Evolutionary conservation across 805 yeast genomes (phyloP).

Genomic region (Cyberlindnera amylophila): DNA sequence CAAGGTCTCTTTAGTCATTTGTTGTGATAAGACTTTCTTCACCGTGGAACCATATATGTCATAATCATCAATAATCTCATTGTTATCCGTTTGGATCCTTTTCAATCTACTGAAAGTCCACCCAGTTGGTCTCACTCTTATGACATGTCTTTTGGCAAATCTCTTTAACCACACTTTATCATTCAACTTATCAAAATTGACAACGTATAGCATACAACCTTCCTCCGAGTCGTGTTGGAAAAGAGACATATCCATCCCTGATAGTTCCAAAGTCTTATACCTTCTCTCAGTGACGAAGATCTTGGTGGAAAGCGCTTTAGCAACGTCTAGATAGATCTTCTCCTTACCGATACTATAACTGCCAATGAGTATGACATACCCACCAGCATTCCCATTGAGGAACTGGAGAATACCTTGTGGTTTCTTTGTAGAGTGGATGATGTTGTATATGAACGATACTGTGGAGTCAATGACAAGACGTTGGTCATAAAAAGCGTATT

Average conservation of each 20-base stretch:
- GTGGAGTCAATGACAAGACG: conserved; percentile 57
- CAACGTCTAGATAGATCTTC: conserved; percentile 66
- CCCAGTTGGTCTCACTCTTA: conserved; percentile 87
- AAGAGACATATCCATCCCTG: conserved; percentile 13
- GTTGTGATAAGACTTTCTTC: background rate
- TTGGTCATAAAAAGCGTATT: conserved; percentile 76
- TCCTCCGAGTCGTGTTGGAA: conserved; percentile 11
- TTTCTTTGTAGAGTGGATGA: conserved; percentile 18
- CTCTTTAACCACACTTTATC: conserved; percentile 30
- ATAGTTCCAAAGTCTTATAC: conserved; percentile 10
- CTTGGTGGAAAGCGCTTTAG: conserved; percentile 47
- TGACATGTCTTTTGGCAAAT: conserved; percentile 31
- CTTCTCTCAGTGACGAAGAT: conserved; percentile 45
- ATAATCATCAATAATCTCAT: background rate
- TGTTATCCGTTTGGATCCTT: background rate
- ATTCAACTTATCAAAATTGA: conserved; percentile 58
- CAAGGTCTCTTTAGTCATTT: conserved; percentile 5
- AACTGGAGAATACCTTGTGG: conserved; percentile 35
- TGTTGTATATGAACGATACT: conserved; percentile 38
- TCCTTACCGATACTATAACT: conserved; percentile 94
- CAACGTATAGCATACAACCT: conserved; percentile 57
- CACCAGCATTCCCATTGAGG: conserved; percentile 29
- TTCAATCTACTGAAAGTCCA: conserved; percentile 59
- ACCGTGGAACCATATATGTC: background rate
- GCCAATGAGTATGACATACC: conserved; percentile 64